Evolutionary conservation across 2,329 filamentous ascomycete genomes (phyloP).

Genomic region (Venturia oleaginea): DNA sequence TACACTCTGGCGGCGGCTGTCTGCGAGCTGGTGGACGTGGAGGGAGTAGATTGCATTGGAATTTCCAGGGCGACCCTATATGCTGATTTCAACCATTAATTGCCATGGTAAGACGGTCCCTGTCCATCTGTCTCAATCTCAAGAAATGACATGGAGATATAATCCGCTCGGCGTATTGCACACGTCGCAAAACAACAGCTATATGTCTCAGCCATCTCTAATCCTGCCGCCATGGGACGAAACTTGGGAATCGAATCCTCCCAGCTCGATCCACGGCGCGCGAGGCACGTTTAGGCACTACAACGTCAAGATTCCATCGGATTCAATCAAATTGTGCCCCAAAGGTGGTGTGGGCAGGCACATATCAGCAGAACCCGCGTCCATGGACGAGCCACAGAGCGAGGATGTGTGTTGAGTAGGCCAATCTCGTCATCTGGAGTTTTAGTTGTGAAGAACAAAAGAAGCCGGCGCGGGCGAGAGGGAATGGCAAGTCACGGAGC

Average conservation of each 20-base stretch:
- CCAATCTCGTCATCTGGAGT: slow-evolving; percentile 12
- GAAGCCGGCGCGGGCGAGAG: background rate
- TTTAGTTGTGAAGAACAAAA: slow-evolving; percentile 10
- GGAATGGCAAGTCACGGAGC: background rate
- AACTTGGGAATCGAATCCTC: background rate
- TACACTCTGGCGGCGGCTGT: slow-evolving; percentile 29
- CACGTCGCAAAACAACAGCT: background rate
- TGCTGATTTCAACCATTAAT: background rate
- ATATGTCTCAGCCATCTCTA: slow-evolving; percentile 2
- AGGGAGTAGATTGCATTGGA: background rate
- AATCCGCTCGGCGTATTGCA: slow-evolving; percentile 2
- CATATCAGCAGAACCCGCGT: slow-evolving; percentile 12
- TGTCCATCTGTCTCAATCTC: slow-evolving; percentile 1
- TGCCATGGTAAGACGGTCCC: background rate
- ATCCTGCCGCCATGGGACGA: background rate
- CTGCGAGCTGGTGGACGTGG: background rate
- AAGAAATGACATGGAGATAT: slow-evolving; percentile 5
- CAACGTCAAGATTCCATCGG: slow-evolving; percentile 10
- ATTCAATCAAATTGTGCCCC: slow-evolving; percentile 11
- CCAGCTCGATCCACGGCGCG: background rate
- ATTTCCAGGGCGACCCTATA: background rate
- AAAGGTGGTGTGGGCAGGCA: slow-evolving; percentile 12
- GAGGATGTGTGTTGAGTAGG: slow-evolving; percentile 6
- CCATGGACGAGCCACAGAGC: background rate
- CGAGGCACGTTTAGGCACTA: background rate